These are phyloP conservation scores for Plasmodium fragile DNA, from an alignment of 169 alveolate species.

Conservation along the genomic window DNA sequence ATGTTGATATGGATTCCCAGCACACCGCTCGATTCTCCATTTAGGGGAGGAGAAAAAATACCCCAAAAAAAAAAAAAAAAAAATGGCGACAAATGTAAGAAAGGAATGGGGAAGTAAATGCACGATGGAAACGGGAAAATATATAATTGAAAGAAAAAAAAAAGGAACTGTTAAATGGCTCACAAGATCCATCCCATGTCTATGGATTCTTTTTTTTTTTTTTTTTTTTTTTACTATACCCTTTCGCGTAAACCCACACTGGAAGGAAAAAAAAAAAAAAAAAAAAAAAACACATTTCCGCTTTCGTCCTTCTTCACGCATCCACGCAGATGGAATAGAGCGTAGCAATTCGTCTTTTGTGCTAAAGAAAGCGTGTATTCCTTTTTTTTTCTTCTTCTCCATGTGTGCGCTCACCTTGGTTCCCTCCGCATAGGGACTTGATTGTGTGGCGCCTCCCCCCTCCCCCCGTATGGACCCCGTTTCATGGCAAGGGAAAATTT, in stretches of 20 bases:
- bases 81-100: background rate
- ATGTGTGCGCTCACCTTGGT: background rate
- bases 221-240: background rate
- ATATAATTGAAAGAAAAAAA: background rate
- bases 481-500: background rate
- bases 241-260: background rate
- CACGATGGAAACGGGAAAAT: background rate
- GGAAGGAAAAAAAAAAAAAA: background rate
- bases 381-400: background rate
- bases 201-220: background rate
- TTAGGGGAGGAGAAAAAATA: background rate
- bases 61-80: background rate
- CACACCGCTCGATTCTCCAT: background rate
- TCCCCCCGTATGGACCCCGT: background rate
- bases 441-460: background rate
- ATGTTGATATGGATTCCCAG: background rate
- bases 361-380: background rate
- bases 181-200: background rate
- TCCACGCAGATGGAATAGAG: background rate
- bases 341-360: background rate
- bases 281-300: background rate
- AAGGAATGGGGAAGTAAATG: background rate
- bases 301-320: background rate
- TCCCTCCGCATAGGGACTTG: background rate
- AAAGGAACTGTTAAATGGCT: background rate